Conservation (phyloP, 768 basidiomycete genomes). For the Suillus luteus region DNA sequence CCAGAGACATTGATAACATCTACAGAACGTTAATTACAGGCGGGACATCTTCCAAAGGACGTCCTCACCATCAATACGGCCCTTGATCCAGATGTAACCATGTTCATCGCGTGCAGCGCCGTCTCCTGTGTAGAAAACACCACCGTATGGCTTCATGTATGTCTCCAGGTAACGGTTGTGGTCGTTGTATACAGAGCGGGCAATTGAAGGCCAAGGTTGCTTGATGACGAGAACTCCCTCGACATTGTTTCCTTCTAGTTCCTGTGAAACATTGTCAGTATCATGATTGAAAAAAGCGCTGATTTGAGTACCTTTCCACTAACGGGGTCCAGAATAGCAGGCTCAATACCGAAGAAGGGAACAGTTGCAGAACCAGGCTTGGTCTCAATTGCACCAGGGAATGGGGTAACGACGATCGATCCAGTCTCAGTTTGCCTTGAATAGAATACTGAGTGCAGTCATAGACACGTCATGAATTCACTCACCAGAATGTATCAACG, state of each 20-base stretch:
- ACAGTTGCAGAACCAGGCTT: constrained; percentile 97
- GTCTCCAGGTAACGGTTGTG: constrained; percentile 84
- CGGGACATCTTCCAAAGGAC: constrained; percentile 12
- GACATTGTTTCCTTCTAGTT: constrained; percentile 76
- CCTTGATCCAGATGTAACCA: constrained; percentile 99
- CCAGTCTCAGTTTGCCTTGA: constrained; percentile 96
- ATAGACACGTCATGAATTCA: constrained; percentile 6
- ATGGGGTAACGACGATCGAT: constrained; percentile 90
- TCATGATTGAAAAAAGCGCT: background rate
- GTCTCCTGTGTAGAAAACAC: constrained; percentile 96
- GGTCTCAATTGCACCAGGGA: constrained; percentile 94
- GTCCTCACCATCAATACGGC: constrained; percentile 84
- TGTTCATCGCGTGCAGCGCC: constrained; percentile 93
- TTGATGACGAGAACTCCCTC: constrained; percentile 90
- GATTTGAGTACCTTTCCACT: constrained; percentile 55
- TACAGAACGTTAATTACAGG: constrained; percentile 28
- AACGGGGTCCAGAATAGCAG: constrained; percentile 85
- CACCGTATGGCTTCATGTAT: constrained; percentile 86
- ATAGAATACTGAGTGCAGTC: background rate
- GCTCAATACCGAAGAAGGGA: constrained; percentile 95
- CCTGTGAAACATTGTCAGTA: constrained; percentile 35
- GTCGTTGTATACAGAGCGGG: constrained; percentile 88
- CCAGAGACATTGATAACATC: constrained; percentile 99
- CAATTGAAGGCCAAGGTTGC: constrained; percentile 94
- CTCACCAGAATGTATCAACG: constrained; percentile 87